Evolutionary conservation across 2,329 filamentous ascomycete genomes (phyloP), one percentile per base, ranked within the genome.

Genomic region (Colletotrichum chlorophyti): DNA sequence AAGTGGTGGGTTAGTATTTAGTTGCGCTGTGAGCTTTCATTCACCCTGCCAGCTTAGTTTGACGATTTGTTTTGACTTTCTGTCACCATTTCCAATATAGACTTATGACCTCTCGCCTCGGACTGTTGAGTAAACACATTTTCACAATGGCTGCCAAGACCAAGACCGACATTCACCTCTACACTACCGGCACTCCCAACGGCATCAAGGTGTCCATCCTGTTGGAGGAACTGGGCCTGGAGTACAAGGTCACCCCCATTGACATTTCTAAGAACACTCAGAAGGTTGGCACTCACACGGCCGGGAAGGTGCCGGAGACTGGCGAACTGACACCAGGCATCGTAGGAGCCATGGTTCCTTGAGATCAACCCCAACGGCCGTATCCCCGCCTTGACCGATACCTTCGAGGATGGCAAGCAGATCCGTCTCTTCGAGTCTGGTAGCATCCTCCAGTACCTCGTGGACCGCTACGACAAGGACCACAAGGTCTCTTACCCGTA

Each of bases 341-440:
- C 21, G 12, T 53, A 76, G 70, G 78, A 94, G 72, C 85, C 85
- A 14, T 96, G 91, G 91, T 97, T 94, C 76, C 83, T 96, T 24
- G 87, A 88, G 49, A 96, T 97, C 76, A 97, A 97, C 75, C 93
- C 93, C 63, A 97, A 97, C 72, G 93, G 93, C 63, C 90, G 93
- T 65, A 96, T 97, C 66, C 93, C 93, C 4, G 93, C 93, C 55
- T 68, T 97, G 47, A 95, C 91, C 7, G 93, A 97, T 74, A 90
- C 81, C 6, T 89, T 91, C 71, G 79, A 80, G 5, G 88, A 95
- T 71, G 91, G 91, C 65, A 78, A 89, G 71, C 78, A 79, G 29
- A 91, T 96, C 70, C 82, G 83, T 55, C 72, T 97, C 15, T 97
- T 96, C 69, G 93, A 97, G 75, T 91, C 86, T 63, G 92, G 91